Conservation (phyloP, 108 stramenopile species). For the Conticribra guillardii region DNA sequence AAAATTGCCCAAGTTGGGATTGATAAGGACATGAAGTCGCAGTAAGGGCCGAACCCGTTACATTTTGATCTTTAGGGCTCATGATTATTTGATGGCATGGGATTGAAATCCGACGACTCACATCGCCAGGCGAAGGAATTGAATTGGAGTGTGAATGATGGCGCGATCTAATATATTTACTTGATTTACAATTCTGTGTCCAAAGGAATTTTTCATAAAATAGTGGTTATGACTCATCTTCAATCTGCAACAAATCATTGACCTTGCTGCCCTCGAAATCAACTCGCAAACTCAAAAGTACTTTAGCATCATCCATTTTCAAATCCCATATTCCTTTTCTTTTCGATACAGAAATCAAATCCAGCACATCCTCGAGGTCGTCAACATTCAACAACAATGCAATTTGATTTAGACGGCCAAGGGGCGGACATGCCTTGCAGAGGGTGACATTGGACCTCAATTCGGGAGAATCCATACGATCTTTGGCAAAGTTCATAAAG, state of each 20-base stretch:
- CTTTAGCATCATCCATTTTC: slow-evolving; percentile 78
- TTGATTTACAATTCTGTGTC: too few relatives aligned
- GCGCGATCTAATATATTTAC: too few relatives aligned
- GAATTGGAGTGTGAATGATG: too few relatives aligned
- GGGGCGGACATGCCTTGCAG: slow-evolving; percentile 66
- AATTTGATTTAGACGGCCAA: slow-evolving; percentile 81
- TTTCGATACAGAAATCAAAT: slow-evolving; percentile 78
- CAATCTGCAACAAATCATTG: slow-evolving; percentile 65
- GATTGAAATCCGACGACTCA: too few relatives aligned
- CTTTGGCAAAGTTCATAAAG: slow-evolving; percentile 73
- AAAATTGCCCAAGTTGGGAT: too few relatives aligned
- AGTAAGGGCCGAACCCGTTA: too few relatives aligned
- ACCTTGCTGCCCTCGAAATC: slow-evolving; percentile 80
- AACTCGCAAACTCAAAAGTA: slow-evolving; percentile 66
- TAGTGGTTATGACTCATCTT: slow-evolving; percentile 34
- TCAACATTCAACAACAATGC: slow-evolving; percentile 79
- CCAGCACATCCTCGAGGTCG: slow-evolving; percentile 85
- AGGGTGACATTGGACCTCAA: slow-evolving; percentile 67
- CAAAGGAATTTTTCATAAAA: too few relatives aligned
- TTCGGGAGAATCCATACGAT: slow-evolving; percentile 63
- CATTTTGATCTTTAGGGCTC: too few relatives aligned
- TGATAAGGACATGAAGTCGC: too few relatives aligned
- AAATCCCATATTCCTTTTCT: slow-evolving; percentile 87
- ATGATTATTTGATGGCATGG: too few relatives aligned
- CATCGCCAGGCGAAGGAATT: too few relatives aligned